Conservation (phyloP, 2,329 filamentous ascomycete species). For the Hymenoscyphus albidus region DNA sequence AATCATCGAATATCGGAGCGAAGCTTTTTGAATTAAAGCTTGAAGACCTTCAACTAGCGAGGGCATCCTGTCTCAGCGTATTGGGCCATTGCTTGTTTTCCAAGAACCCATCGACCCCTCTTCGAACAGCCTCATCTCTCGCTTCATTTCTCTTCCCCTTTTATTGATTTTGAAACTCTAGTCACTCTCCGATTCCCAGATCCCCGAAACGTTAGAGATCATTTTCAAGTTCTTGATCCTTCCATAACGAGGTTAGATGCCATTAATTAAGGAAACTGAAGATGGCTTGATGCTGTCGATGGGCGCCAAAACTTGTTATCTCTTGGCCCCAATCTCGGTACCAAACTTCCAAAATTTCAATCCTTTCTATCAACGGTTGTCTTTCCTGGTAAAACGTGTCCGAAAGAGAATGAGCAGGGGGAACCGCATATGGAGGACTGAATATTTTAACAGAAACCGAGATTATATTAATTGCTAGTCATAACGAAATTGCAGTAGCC, state of each 20-base stretch:
- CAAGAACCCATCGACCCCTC: neutral
- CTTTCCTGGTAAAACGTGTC: constrained; percentile 1
- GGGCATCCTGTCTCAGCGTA: neutral
- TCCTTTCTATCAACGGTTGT: neutral
- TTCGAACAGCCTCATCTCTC: neutral
- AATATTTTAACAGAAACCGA: constrained; percentile 3
- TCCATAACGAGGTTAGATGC: neutral
- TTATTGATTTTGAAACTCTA: neutral
- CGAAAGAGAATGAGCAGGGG: neutral
- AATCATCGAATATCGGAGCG: neutral
- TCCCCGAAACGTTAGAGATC: neutral
- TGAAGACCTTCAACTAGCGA: neutral
- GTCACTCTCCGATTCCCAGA: neutral
- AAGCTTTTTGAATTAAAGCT: neutral
- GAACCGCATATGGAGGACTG: neutral
- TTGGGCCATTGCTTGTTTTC: neutral
- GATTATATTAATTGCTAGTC: constrained; percentile 4
- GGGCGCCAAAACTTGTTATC: neutral
- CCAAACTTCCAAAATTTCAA: neutral
- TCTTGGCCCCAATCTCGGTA: neutral
- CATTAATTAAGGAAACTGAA: neutral
- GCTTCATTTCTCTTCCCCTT: neutral
- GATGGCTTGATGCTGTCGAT: neutral
- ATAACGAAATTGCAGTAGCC: constrained; percentile 1
- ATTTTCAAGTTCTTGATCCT: neutral